Evolutionary conservation across 108 stramenopile genomes (phyloP).

Genomic region (Aurantiochytrium sp.): DNA sequence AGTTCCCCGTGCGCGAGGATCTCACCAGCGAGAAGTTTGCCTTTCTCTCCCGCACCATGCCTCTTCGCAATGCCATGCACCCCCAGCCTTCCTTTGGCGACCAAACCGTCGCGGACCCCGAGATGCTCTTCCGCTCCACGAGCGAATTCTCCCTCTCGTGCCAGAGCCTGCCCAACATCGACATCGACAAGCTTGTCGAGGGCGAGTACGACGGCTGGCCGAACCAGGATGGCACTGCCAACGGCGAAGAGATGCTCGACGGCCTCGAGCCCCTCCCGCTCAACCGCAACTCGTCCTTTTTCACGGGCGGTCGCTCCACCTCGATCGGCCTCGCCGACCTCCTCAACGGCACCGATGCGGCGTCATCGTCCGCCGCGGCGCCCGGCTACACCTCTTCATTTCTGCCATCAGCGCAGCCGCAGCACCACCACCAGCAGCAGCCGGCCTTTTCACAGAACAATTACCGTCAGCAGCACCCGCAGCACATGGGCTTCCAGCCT

Average conservation of each 20-base stretch:
- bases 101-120: not conserved
- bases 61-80: not conserved
- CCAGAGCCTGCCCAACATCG: not conserved
- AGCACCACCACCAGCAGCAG: too few species aligned
- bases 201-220: not conserved
- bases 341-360: too few species aligned
- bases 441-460: too few species aligned
- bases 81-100: not conserved
- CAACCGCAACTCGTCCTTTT: not conserved
- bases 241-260: not conserved
- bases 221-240: not conserved
- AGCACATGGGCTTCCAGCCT: too few species aligned
- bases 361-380: too few species aligned
- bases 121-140: not conserved
- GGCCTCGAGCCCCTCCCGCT: not conserved
- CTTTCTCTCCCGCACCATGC: not conserved
- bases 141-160: not conserved
- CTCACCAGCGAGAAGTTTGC: not conserved
- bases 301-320: not conserved
- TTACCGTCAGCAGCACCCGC: too few species aligned
- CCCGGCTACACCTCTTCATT: too few species aligned
- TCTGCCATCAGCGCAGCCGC: too few species aligned
- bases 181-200: not conserved
- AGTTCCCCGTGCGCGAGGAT: not conserved
- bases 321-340: too few species aligned